Evolutionary conservation across 371 early-diverging fungal genomes (phyloP), one percentile per base, ranked within the genome.

Genomic region (Mucor lusitanicus): DNA sequence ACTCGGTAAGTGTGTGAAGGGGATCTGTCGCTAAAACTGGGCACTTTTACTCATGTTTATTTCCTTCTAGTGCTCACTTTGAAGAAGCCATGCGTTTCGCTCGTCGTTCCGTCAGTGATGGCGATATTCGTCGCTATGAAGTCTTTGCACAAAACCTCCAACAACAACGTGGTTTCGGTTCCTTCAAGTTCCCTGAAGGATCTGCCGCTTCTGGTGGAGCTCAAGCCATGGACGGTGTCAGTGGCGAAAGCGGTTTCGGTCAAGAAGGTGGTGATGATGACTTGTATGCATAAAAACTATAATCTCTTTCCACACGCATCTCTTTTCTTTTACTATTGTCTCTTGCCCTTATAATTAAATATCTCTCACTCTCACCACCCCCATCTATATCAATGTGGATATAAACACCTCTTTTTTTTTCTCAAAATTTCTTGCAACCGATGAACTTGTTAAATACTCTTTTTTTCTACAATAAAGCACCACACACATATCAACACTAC

Each of bases 81-180:
- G 96, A 97, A 77, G 97, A 97, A 86, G 99, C 99, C 40, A 95
- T 99, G 95, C 90, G 92, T 83, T 96, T 86, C 79, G 99, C 99
- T 44, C 92, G 99, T 70, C 94, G 98, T 64, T 95, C 96, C 28
- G 99, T 99, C 9, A 92, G 92, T 67, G 96, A 99, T 81, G 92
- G 92, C 66, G 99, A 99, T 73, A 94, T 99, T 71, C 96, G 98
- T 70, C 91, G 93, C 80, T 99, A 99, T 84, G 99, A 99, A 85
- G 96, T 98, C 90, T 99, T 99, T 91, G 95, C 99, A 39, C 96
- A 96, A 77, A 97, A 94, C 79, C 82, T 97, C 79, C 98, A 97
- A 83, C 96, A 95, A 84, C 84, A 92, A 56, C 91, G 94, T 59
- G 98, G 98, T 44, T 91, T 95, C 77, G 95, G 94, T 61, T 57